Evolutionary conservation across 1,139 yeast genomes (phyloP), one percentile per base, ranked within the genome.

Genomic region (Suzukiozyma palmioleophila): DNA sequence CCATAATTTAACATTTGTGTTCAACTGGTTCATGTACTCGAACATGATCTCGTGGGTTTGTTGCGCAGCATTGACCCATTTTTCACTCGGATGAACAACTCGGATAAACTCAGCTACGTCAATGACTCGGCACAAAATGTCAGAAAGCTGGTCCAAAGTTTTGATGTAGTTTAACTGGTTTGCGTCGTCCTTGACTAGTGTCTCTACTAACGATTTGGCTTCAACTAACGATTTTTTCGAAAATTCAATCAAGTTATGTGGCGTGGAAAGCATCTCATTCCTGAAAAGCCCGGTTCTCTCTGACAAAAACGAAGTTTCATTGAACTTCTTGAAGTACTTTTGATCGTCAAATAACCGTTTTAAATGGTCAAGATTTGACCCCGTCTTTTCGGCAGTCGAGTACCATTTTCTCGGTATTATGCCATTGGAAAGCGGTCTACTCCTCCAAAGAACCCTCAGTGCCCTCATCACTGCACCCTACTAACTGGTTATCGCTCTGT

Each of bases 91-190:
- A 57, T 92, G 97, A 1, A 84, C 81, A 37, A 89, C 90, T 39
- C 98, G 70, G 22, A 94, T 79, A 60, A 92, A 92, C 50, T 92
- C 98, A 22, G 96, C 94, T 40, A 90, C 77, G 59, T 92, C 99
- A 33, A 92, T 90, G 8, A 88, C 97, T 44, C 96, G 77, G 57
- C 99, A 92, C 33, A 92, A 63, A 15, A 85, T 76, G 57, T 92
- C 98, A 52, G 96, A 85, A 33, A 94, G 65, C 48, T 89, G 80
- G 58, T 92, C 99, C 44, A 92, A 64, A 39, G 81, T 79, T 38
- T 79, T 56, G 39, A 92, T 78, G 44, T 79, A 86, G 11, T 67
- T 60, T 27, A 66, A 52, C 36, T 76, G 60, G 9, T 26, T 26
- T 3, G 36, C 8, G 13, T 15, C 18, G 36, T 79, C 82, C 5